Evolutionary conservation across 1,284 basidiomycete species (phyloP), one percentile per base, ranked within the genome.

Genomic region (Ustilago tritici): DNA sequence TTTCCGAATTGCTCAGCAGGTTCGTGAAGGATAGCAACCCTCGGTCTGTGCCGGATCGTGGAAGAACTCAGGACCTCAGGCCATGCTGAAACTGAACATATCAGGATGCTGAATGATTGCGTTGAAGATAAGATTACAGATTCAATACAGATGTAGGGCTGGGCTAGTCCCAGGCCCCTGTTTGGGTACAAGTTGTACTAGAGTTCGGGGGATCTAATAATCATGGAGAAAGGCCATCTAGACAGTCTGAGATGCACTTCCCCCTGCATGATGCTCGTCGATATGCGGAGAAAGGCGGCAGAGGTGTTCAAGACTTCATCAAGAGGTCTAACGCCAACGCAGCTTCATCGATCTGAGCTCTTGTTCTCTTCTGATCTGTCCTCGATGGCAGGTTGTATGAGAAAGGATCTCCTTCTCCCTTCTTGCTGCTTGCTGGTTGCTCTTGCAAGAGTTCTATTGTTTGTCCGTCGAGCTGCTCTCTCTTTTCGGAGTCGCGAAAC

Each of bases 301-400:
- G 23, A 28, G 23, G 23, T 28, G 23, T 23, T 43, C 35, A 56
- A 8, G 61, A 65, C 65, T 73, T 73, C 70, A 73, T 73, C 54
- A 73, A 35, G 28, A 60, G 32, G 41, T 69, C 59, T 40, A 74
- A 34, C 41, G 71, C 65, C 32, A 56, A 12, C 9, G 63, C 63
- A n/a, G 71, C 49, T 46, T 68, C 59, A 28, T 74, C 71, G 3
- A 69, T 62, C 56, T 74, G 66, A 4, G 36, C 40, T 19, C 60
- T 59, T n/a, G 71, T 74, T 7, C 63, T 61, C 15, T 56, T 59
- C 59, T 38, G 36, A 2, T 69, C 71, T 34, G 56, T 62, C 0
- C 17, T 54, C 9, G 65, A 65, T 5, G 54, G 34, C 10, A 28
- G 10, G 4, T 55, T 54, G 19, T 74, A 74, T 43, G 62, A 65